Conservation (phyloP, 1,284 basidiomycete genomes). For the Cutaneotrichosporon dermatis region DNA sequence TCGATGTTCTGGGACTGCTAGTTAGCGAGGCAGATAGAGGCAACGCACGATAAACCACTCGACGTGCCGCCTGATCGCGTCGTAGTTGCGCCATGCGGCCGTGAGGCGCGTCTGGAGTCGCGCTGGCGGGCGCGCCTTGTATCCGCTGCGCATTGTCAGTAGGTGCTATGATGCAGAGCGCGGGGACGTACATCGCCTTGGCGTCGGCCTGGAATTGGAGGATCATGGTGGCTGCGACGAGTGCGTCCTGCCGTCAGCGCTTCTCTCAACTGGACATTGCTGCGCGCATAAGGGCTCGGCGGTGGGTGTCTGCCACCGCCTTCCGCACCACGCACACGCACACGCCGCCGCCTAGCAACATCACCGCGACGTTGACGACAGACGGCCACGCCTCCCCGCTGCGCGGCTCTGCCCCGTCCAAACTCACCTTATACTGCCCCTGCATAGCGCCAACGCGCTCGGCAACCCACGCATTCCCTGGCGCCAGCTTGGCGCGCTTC, state of each 20-base stretch:
- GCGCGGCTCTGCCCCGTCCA: too few species aligned
- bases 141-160: conserved; percentile 7
- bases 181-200: conserved; percentile 18
- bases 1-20: conserved; percentile 13
- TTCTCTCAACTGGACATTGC: too few species aligned
- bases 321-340: too few species aligned
- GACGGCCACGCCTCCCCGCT: too few species aligned
- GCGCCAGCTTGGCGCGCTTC: conserved; percentile 16
- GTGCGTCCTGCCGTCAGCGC: conserved; percentile 22
- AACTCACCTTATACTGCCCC: conserved; percentile 26
- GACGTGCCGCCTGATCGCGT: conserved; percentile 27
- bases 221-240: conserved; percentile 28
- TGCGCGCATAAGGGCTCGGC: too few species aligned
- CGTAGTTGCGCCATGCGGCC: conserved; percentile 28
- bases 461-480: conserved; percentile 28
- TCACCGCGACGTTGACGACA: too few species aligned
- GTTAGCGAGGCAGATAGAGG: neutral
- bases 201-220: conserved; percentile 26
- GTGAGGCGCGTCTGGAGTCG: conserved; percentile 25
- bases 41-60: conserved; percentile 30
- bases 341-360: too few species aligned
- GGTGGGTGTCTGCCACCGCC: too few species aligned
- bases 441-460: conserved; percentile 26
- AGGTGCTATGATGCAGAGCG: neutral
- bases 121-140: conserved; percentile 13